Conservation (phyloP, 352 stramenopile species). For the Peronospora belbahrii region DNA sequence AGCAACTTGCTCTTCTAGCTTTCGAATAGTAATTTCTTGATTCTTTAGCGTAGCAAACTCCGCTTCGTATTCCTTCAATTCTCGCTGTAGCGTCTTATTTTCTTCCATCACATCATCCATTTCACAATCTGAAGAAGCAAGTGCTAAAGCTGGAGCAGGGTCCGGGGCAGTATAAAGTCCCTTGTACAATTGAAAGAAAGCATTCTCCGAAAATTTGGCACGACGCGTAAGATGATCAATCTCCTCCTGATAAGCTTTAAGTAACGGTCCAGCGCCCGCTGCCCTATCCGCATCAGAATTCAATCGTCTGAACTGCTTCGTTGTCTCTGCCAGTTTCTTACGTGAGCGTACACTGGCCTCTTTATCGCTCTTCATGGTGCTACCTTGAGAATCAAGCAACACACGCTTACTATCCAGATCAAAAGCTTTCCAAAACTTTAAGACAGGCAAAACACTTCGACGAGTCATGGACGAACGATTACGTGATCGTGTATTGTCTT, state of each 20-base stretch:
- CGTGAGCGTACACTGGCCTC: constrained; percentile 66
- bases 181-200: constrained; percentile 86
- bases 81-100: constrained; percentile 84
- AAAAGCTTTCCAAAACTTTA: constrained; percentile 84
- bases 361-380: constrained; percentile 80
- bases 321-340: constrained; percentile 81
- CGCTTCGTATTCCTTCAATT: constrained; percentile 90
- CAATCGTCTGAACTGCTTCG: constrained; percentile 76
- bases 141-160: constrained; percentile 61
- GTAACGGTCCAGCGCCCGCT: constrained; percentile 36
- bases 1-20: constrained; percentile 87
- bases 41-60: constrained; percentile 94
- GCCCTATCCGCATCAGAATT: constrained; percentile 62
- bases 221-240: constrained; percentile 88
- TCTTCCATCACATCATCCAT: constrained; percentile 77
- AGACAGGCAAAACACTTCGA: constrained; percentile 38
- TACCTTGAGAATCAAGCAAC: constrained; percentile 64
- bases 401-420: constrained; percentile 84
- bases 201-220: constrained; percentile 87
- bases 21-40: constrained; percentile 95
- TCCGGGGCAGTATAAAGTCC: constrained; percentile 81
- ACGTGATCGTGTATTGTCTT: constrained; percentile 4
- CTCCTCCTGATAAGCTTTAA: constrained; percentile 90
- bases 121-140: constrained; percentile 34
- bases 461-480: constrained; percentile 15